Evolutionary conservation across 768 basidiomycete species (phyloP).

Genomic region (Boletus rubescentipes): DNA sequence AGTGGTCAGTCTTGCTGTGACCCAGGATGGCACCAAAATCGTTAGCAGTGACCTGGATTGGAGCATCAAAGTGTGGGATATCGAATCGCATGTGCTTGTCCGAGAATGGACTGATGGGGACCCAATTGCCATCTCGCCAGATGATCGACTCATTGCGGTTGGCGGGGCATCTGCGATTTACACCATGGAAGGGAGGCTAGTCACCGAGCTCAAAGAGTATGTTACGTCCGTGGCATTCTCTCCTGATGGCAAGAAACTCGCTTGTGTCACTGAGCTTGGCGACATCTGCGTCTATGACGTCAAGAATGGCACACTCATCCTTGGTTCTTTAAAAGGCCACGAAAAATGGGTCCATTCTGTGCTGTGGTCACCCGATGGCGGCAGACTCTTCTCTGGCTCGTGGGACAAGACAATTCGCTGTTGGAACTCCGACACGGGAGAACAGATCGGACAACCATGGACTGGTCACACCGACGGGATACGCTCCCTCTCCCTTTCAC

Average conservation of each 20-base stretch:
- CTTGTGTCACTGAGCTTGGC: too few species aligned
- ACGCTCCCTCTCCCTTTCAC: too few species aligned
- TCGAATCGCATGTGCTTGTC: not conserved
- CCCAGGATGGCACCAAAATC: not conserved
- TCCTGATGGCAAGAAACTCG: not conserved
- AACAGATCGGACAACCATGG: too few species aligned
- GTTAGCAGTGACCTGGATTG: not conserved
- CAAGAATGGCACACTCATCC: too few species aligned
- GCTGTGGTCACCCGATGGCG: too few species aligned
- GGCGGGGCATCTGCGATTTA: not conserved
- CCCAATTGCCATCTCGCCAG: not conserved
- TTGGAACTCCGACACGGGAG: too few species aligned
- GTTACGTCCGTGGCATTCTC: not conserved
- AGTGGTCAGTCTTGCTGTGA: not conserved
- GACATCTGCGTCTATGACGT: too few species aligned
- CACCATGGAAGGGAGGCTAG: not conserved
- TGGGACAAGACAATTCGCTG: too few species aligned
- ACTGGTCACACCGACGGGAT: too few species aligned
- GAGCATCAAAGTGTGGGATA: not conserved
- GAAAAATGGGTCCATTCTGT: too few species aligned
- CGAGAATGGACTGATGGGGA: not conserved
- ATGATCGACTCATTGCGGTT: not conserved
- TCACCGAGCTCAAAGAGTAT: not conserved
- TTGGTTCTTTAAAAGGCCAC: too few species aligned
- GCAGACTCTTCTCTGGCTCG: too few species aligned